phyloP scores from a whole-genome alignment of 371 early-diverging fungal species.

The Rhizopus sp. region DNA sequence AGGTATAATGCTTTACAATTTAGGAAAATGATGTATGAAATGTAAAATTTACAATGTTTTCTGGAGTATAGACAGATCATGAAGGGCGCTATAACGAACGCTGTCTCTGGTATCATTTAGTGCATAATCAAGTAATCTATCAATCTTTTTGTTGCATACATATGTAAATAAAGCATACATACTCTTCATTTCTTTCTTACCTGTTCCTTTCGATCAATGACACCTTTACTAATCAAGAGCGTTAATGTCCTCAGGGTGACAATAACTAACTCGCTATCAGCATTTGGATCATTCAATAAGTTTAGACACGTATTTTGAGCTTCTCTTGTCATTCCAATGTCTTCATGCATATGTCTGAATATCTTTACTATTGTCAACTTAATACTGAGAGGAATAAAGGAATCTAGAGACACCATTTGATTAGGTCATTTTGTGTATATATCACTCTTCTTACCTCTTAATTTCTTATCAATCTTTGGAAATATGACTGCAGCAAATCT shows the following conservation, averaged over 20 bases:
- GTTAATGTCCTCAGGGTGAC: constrained; percentile 53
- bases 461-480: constrained; percentile 30
- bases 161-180: background rate
- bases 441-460: constrained; percentile 25
- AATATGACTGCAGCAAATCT: constrained; percentile 54
- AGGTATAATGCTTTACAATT: background rate
- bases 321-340: constrained; percentile 55
- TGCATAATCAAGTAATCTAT: constrained; percentile 38
- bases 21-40: too few species aligned
- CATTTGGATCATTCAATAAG: constrained; percentile 39
- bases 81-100: constrained; percentile 28
- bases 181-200: constrained; percentile 11
- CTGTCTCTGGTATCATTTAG: constrained; percentile 33
- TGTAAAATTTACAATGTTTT: background rate
- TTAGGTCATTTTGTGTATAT: constrained; percentile 12
- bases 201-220: constrained; percentile 55
- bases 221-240: constrained; percentile 45
- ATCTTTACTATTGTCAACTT: constrained; percentile 50
- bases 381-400: constrained; percentile 41
- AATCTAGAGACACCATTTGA: constrained; percentile 25
- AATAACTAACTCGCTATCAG: constrained; percentile 41
- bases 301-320: constrained; percentile 50
- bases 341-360: constrained; percentile 63
- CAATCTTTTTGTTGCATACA: constrained; percentile 24
- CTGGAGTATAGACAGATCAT: constrained; percentile 30